Evolutionary conservation across 192 early-diverging fungal species (phyloP).

Genomic region (Coemansia sp.): DNA sequence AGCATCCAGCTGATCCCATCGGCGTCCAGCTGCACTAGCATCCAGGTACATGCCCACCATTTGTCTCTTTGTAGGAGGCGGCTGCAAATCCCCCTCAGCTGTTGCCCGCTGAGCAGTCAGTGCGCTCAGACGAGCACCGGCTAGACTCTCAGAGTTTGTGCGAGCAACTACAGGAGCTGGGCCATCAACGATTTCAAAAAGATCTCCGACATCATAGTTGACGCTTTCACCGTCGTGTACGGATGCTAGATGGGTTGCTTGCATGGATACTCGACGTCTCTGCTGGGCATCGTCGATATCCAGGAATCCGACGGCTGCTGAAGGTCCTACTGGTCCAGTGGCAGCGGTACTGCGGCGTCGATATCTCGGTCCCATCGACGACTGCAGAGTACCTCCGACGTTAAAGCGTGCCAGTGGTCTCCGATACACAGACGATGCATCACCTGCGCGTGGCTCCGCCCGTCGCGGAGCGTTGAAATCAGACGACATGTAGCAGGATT

Average conservation of each 20-base stretch:
- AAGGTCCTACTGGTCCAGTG: no score
- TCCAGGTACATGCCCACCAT: constrained; percentile 53
- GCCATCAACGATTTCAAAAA: constrained; percentile 26
- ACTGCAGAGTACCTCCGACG: constrained; percentile 38
- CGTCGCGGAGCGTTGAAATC: not conserved
- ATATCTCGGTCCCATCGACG: constrained; percentile 12
- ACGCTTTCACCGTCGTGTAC: constrained; percentile 29
- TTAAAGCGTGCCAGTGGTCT: constrained; percentile 17
- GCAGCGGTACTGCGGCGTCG: constrained; percentile 37
- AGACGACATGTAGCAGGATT: not conserved
- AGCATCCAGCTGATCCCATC: constrained; percentile 61
- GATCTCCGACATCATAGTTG: constrained; percentile 36
- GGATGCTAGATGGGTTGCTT: not conserved
- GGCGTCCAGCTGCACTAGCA: constrained; percentile 47
- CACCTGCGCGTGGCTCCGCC: no score
- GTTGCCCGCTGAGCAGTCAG: constrained; percentile 37
- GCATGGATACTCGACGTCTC: constrained; percentile 5
- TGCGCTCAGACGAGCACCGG: constrained; percentile 22
- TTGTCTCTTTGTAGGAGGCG: constrained; percentile 46
- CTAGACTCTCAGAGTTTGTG: constrained; percentile 13
- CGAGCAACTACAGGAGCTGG: constrained; percentile 17
- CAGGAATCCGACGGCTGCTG: constrained; percentile 3
- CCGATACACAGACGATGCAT: not conserved
- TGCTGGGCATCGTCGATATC: constrained; percentile 1
- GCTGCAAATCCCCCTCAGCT: constrained; percentile 23